Conservation (phyloP, 2,329 filamentous ascomycete genomes). For the Pyricularia grisea region DNA sequence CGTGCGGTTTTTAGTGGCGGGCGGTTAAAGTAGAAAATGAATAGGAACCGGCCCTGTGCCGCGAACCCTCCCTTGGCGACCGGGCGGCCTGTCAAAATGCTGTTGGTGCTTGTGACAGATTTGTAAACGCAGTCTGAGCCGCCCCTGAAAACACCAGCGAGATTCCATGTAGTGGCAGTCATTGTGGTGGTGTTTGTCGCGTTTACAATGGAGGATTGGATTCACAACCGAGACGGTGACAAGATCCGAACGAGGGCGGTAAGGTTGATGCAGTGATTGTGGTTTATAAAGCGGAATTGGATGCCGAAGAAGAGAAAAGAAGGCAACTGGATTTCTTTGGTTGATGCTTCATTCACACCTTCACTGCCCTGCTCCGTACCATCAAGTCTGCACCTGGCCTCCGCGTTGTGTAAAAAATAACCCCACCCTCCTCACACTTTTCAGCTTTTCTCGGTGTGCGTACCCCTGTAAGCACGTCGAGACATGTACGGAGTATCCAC, state of each 20-base stretch:
- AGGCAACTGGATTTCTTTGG: neutral
- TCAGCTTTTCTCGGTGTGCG: neutral
- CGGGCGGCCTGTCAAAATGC: neutral
- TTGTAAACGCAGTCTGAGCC: neutral
- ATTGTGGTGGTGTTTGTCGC: too few species aligned
- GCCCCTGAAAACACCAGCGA: neutral
- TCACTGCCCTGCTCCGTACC: too few species aligned
- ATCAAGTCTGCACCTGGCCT: too few species aligned
- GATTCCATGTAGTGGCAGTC: too few species aligned
- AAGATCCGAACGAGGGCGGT: neutral
- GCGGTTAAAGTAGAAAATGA: neutral
- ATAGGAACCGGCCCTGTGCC: neutral
- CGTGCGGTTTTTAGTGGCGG: too few species aligned
- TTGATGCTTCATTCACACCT: too few species aligned
- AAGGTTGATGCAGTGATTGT: neutral
- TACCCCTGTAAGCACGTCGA: neutral
- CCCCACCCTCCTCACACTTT: neutral
- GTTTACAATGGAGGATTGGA: too few species aligned
- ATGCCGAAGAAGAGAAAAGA: neutral
- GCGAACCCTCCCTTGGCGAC: neutral
- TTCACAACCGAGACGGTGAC: neutral
- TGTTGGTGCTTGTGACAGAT: neutral
- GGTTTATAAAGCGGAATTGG: neutral
- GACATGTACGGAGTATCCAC: neutral
- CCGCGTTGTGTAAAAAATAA: neutral